phyloP scores from a whole-genome alignment of 345 rosid genomes.

The Corchorus olitorius region DNA sequence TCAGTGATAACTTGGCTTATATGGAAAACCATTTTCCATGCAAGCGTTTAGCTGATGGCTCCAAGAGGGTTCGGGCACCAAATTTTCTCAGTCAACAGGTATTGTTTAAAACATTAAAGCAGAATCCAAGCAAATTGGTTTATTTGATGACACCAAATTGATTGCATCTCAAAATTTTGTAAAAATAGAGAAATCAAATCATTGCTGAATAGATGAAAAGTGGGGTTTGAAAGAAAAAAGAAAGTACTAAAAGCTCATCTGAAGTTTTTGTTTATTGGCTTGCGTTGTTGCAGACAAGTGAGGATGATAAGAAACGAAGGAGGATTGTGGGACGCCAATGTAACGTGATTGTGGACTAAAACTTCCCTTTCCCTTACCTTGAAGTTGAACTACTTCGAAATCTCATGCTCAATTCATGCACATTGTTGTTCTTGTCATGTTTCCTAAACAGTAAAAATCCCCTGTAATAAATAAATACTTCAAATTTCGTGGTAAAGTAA shows the following conservation, averaged over 20 bases:
- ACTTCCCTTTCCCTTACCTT: neutral
- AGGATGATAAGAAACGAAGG: conserved; percentile 43
- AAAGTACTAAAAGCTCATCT: neutral
- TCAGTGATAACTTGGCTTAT: conserved; percentile 36
- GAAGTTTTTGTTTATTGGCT: conserved; percentile 8
- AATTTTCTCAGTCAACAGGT: conserved; percentile 63
- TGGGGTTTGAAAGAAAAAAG: neutral
- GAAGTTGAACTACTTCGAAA: too few relatives aligned
- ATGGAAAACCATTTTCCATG: conserved; percentile 58
- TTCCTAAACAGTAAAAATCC: neutral
- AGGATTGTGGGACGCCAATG: conserved; percentile 39
- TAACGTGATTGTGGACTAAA: conserved; percentile 46
- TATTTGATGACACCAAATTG: neutral
- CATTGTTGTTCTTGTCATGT: neutral
- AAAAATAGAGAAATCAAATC: neutral
- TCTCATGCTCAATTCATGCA: too few relatives aligned
- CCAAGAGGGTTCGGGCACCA: conserved; percentile 79
- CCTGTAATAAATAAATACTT: neutral
- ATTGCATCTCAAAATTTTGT: neutral
- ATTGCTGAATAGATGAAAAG: neutral
- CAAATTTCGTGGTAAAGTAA: too few relatives aligned
- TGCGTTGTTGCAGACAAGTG: conserved; percentile 37
- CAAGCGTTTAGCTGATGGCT: conserved; percentile 86
- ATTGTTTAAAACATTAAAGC: conserved; percentile 12
- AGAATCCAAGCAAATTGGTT: neutral